These are phyloP conservation scores for Coleophoma crateriformis DNA, from an alignment of 2,329 filamentous ascomycete species.

Conservation along the genomic window DNA sequence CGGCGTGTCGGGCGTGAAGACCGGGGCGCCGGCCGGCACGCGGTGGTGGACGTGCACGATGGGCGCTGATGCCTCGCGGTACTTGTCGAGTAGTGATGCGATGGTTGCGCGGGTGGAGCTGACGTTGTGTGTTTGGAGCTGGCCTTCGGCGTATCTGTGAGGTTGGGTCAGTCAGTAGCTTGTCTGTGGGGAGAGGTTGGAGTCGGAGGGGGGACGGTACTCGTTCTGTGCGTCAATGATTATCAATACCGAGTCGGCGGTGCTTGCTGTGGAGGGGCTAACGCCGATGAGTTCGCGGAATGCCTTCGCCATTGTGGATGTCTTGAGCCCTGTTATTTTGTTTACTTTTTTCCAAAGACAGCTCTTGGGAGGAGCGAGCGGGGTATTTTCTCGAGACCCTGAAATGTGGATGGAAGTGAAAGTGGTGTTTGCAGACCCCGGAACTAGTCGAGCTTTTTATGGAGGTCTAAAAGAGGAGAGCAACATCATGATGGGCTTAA, in stretches of 20 bases:
- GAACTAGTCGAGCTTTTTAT: too few relatives aligned
- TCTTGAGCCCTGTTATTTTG: background rate
- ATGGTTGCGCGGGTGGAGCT: conserved; percentile 49
- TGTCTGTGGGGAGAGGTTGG: background rate
- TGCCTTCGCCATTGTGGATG: conserved; percentile 13
- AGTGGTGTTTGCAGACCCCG: too few relatives aligned
- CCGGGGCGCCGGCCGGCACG: conserved; percentile 54
- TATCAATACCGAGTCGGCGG: conserved; percentile 53
- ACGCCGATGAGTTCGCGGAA: conserved; percentile 39
- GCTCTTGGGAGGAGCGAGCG: too few relatives aligned
- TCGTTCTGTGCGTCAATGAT: conserved; percentile 71
- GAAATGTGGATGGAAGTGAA: too few relatives aligned
- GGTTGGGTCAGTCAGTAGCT: background rate
- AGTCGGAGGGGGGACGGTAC: conserved; percentile 30
- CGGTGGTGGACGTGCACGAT: conserved; percentile 58
- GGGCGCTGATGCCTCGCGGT: conserved; percentile 45
- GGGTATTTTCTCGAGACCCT: too few relatives aligned
- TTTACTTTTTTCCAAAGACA: too few relatives aligned
- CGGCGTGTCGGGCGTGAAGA: conserved; percentile 58
- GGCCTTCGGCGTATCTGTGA: conserved; percentile 41
- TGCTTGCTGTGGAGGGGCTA: conserved; percentile 47
- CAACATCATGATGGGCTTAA: too few relatives aligned
- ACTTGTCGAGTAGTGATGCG: conserved; percentile 48
- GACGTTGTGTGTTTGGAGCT: conserved; percentile 50
- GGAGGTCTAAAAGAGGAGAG: too few relatives aligned